phyloP scores from a whole-genome alignment of 768 basidiomycete genomes.

The Obba rivulosa region DNA sequence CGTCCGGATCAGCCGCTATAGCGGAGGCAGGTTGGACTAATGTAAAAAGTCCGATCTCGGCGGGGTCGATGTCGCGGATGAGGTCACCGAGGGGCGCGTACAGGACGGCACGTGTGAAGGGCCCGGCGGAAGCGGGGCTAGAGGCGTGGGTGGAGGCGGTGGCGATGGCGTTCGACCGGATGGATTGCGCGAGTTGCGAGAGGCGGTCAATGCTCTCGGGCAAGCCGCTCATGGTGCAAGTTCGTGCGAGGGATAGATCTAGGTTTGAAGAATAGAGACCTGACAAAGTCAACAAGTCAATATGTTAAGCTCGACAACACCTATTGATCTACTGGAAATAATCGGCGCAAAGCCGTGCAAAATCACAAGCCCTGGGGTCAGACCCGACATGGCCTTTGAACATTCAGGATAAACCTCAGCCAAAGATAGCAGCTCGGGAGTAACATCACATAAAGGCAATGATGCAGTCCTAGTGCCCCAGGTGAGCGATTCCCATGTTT shows the following conservation, averaged over 20 bases:
- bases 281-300: neutral
- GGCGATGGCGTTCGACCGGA: slow-evolving; percentile 28
- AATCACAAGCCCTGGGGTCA: no score
- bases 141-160: slow-evolving; percentile 10
- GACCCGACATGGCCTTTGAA: no score
- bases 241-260: no score
- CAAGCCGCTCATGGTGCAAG: slow-evolving; percentile 25
- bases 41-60: slow-evolving; percentile 75
- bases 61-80: slow-evolving; percentile 73
- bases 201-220: slow-evolving; percentile 69
- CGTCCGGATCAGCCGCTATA: slow-evolving; percentile 24
- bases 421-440: no score
- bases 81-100: slow-evolving; percentile 61
- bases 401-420: no score
- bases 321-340: no score
- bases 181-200: slow-evolving; percentile 43
- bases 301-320: no score
- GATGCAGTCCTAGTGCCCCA: no score
- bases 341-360: no score
- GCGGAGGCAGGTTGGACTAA: slow-evolving; percentile 34
- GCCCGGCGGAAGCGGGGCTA: slow-evolving; percentile 24
- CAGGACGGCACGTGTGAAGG: slow-evolving; percentile 66
- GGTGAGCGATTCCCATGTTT: no score
- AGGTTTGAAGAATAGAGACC: slow-evolving; percentile 40
- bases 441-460: no score